Evolutionary conservation across 805 yeast species (phyloP).

Genomic region (Kodamaea leandrae): DNA sequence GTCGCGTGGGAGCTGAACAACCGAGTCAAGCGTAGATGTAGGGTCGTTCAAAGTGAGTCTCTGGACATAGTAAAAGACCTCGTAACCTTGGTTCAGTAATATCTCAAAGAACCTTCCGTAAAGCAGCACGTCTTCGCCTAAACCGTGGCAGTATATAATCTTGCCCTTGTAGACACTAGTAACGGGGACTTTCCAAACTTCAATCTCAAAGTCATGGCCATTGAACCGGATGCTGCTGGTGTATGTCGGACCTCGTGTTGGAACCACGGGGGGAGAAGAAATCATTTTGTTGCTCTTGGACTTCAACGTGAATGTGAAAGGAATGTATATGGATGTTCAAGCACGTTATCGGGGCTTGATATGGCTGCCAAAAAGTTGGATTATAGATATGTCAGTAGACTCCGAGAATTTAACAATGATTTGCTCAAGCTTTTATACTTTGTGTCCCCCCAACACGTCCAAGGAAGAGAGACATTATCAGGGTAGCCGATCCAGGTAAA

Average conservation of each 20-base stretch:
- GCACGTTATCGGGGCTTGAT: no score
- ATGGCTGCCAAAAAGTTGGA: no score
- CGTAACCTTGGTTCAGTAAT: slow-evolving; percentile 8
- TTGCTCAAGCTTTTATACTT: neutral
- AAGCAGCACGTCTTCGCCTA: slow-evolving; percentile 7
- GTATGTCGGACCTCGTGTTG: slow-evolving; percentile 3
- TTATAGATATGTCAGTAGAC: no score
- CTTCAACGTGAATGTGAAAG: no score
- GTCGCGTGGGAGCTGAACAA: slow-evolving; percentile 4
- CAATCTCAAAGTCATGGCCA: slow-evolving; percentile 6
- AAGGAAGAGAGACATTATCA: no score
- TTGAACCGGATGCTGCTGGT: slow-evolving; percentile 1
- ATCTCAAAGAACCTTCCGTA: slow-evolving; percentile 6
- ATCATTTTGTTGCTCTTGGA: no score
- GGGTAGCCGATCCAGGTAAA: neutral
- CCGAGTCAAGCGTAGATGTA: slow-evolving; percentile 5
- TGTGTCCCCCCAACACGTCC: neutral
- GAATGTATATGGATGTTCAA: no score
- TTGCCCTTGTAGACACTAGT: slow-evolving; percentile 8
- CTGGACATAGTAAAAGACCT: slow-evolving; percentile 7
- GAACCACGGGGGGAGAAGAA: neutral
- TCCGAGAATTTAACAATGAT: no score
- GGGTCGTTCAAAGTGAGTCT: slow-evolving; percentile 4
- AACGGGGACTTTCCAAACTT: slow-evolving; percentile 9
- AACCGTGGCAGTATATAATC: slow-evolving; percentile 5